Base-by-base conservation (phyloP, 148 eudicot species). In the Euryodendron excelsum region DNA sequence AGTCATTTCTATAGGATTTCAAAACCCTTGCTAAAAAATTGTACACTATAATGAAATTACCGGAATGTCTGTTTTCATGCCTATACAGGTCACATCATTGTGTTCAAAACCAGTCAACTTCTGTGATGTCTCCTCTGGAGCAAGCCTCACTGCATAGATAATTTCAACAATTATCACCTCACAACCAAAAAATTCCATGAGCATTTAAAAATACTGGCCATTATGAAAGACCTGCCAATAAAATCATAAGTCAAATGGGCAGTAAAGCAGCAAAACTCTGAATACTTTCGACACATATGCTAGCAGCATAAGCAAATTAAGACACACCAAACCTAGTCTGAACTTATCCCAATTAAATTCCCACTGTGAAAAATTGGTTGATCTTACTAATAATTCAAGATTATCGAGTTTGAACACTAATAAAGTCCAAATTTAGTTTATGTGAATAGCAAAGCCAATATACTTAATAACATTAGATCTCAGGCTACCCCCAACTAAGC, bases 31-130 rank as follows among this genome's bases (percentile, higher is more conserved):
- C 28, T 15, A 20, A 65, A 58, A 39, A 27, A 52, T 5, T 48
- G 9, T 44, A 36, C 36, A 44, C 59, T 50, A 61, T 23, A 64
- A 68, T 17, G 1, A 69, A 27, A 56, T 89, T 92, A 96, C 98
- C 86, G 98, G 98, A 81, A 96, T 92, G 80, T 96, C 91, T 62
- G 97, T 96, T 87, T 92, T 90, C 99, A 96, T 96, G 87, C 98
- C 98, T 47, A 96, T 80, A 84, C 98, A 96, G 74, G 99, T 96
- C 62, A 96, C 99, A 56, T 87, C 98, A 82, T 96, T 92, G 86
- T 91, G 99, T 72, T 61, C 91, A 80, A 79, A 96, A 77, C 99
- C 99, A 65, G 99, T 96, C 84, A 96, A 84, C 69, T 87, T 78
- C 69, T 80, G 77, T 45, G 99, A 96, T 78, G 84, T 82, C 80